phyloP scores from a whole-genome alignment of 768 basidiomycete genomes.

The Flagelloscypha sp. region DNA sequence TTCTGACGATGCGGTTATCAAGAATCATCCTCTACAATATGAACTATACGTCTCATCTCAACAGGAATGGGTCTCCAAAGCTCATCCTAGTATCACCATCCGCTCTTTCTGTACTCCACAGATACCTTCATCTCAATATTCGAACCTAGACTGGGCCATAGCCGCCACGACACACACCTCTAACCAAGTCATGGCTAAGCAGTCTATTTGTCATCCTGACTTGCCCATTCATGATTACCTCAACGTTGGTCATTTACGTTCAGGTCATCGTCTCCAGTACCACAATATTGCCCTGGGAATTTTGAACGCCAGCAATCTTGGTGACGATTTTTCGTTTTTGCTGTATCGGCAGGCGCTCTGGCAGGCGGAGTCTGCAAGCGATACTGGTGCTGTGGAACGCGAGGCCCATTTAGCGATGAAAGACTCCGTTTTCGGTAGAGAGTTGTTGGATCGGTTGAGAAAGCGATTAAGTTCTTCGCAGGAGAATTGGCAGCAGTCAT shows the following conservation, averaged over 20 bases:
- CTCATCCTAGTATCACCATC: too few relatives aligned
- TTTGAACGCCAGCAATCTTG: conserved; percentile 7
- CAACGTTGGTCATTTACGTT: conserved; percentile 12
- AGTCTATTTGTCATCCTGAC: background rate
- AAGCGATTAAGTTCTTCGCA: conserved; percentile 25
- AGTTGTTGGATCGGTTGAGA: conserved; percentile 28
- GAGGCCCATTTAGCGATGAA: conserved; percentile 34
- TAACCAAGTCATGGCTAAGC: conserved; percentile 2
- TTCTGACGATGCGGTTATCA: background rate
- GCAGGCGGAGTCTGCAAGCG: conserved; percentile 5
- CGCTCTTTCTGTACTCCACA: too few relatives aligned
- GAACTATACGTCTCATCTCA: too few relatives aligned
- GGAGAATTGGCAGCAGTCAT: too few relatives aligned
- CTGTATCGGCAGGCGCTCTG: conserved; percentile 16
- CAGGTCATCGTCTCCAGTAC: conserved; percentile 15
- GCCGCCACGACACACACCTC: background rate
- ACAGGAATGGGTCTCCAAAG: too few relatives aligned
- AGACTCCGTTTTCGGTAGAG: conserved; percentile 24
- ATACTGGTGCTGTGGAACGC: too few relatives aligned
- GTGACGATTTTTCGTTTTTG: conserved; percentile 11
- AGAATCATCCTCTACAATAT: too few relatives aligned
- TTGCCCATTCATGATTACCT: conserved; percentile 11
- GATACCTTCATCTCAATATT: too few relatives aligned
- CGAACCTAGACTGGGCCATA: background rate
- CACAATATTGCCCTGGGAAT: conserved; percentile 14